Conservation (phyloP, 768 basidiomycete genomes). For the Russula sp. region DNA sequence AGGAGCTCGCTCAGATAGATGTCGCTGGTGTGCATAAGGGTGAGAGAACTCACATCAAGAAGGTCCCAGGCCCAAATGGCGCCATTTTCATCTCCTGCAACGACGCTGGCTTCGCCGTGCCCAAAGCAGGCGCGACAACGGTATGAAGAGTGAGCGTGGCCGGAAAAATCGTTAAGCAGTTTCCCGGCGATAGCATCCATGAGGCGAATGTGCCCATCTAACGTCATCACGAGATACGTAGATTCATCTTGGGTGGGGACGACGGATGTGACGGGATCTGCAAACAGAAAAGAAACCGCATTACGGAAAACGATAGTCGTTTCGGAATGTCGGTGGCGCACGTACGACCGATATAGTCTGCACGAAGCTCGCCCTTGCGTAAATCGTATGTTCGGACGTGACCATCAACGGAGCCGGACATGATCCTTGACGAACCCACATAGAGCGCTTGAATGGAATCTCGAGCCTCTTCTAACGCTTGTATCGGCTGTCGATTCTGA, state of each 20-base stretch:
- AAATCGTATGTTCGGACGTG: constrained; percentile 92
- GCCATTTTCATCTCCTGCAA: constrained; percentile 91
- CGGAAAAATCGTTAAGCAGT: constrained; percentile 79
- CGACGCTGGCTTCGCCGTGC: constrained; percentile 72
- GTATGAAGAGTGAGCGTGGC: constrained; percentile 72
- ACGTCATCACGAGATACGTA: constrained; percentile 76
- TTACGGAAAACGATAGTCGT: constrained; percentile 36
- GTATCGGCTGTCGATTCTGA: constrained; percentile 81
- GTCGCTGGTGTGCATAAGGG: background rate
- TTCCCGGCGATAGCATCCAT: constrained; percentile 83
- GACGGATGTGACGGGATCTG: constrained; percentile 86
- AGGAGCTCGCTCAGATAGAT: background rate
- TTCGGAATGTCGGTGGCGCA: constrained; percentile 28
- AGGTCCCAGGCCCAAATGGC: constrained; percentile 91
- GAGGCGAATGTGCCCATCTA: constrained; percentile 81
- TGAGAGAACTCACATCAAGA: constrained; percentile 61
- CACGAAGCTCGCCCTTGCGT: constrained; percentile 83
- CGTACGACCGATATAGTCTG: constrained; percentile 90
- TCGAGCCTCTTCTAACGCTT: constrained; percentile 81
- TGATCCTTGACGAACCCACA: constrained; percentile 61
- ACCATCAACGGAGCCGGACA: constrained; percentile 88
- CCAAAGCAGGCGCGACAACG: constrained; percentile 81
- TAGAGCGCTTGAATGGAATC: constrained; percentile 83
- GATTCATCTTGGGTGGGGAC: constrained; percentile 75
- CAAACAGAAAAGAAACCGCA: background rate